Conservation (phyloP, 2,329 filamentous ascomycete species). For the Juglanconis sp. region DNA sequence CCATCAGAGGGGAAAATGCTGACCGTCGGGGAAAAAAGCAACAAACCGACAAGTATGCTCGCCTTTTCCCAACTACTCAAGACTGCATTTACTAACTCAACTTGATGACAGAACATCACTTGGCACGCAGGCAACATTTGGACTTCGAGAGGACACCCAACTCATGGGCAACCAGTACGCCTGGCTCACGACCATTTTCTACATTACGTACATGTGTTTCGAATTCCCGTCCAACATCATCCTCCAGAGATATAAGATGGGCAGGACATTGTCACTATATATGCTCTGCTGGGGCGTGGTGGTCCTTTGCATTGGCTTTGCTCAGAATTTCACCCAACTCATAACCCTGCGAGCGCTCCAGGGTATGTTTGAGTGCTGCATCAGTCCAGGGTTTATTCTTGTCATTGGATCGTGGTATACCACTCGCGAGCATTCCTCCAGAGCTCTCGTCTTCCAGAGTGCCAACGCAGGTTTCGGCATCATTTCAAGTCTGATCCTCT, state of each 20-base stretch:
- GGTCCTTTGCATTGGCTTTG: conserved; percentile 35
- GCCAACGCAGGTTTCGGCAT: conserved; percentile 36
- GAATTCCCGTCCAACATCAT: conserved; percentile 31
- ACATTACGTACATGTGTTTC: conserved; percentile 29
- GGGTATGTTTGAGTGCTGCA: conserved; percentile 36
- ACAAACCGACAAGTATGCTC: conserved; percentile 39
- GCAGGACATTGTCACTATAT: conserved; percentile 24
- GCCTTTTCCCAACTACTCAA: background rate
- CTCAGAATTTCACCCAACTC: conserved; percentile 35
- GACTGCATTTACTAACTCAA: background rate
- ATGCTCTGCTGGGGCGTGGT: conserved; percentile 30
- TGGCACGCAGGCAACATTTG: conserved; percentile 36
- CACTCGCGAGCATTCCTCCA: conserved; percentile 34
- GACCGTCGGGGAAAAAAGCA: conserved; percentile 24
- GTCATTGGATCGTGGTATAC: conserved; percentile 36
- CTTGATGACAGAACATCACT: conserved; percentile 29
- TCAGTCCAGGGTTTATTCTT: conserved; percentile 36
- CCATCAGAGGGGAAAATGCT: too few relatives aligned
- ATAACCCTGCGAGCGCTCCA: conserved; percentile 34
- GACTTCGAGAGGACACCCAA: conserved; percentile 28
- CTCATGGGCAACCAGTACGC: conserved; percentile 25
- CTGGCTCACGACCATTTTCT: conserved; percentile 34
- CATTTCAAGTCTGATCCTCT: conserved; percentile 33
- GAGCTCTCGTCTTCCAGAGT: conserved; percentile 34
- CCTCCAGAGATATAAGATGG: conserved; percentile 26